Evolutionary conservation across 352 stramenopile genomes (phyloP), one percentile per base, ranked within the genome.

Genomic region (Pythium brachiatum): DNA sequence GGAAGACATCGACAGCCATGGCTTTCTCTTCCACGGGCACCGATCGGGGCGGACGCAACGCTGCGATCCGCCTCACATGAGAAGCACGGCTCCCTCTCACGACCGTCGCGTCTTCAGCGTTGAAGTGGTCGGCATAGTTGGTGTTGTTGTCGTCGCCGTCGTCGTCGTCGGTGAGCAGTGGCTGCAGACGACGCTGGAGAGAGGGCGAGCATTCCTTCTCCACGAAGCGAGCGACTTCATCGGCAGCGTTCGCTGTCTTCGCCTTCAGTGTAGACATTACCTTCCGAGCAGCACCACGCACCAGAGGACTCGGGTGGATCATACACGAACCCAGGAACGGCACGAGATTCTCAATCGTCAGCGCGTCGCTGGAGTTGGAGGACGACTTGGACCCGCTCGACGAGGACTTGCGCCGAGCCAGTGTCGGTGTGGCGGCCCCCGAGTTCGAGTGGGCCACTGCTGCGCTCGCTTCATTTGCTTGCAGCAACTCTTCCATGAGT

Each of bases 51-150:
- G 81, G 80, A 0, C 82, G 77, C 34, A 94, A 57, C 2, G 84
- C 84, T 8, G 84, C 82, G 39, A 94, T 76, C 8, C 84, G 79
- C 1, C 82, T 76, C 11, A 94, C 78, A 26, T 94, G 84, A 3
- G 84, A 94, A 5, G 79, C 76, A 0, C 82, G 82, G 71, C 79
- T 90, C 0, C 82, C 83, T 9, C 82, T 77, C 15, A 93, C 77
- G 50, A 81, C 83, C 0, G 77, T 90, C 5, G 76, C 60, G 50
- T 84, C 63, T 16, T 84, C 72, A 0, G 68, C 78, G 6, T 78
- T 75, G 29, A 86, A 86, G 43, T 88, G 75, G 38, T 91, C 76
- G 0, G 73, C 69, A 41, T 81, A 80, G 43, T 32, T 44, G 1
- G 32, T 52, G 31, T 82, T 86, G 8, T 64, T 66, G 41, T 75